Evolutionary conservation across 768 basidiomycete genomes (phyloP).

Genomic region (Suillus occidentalis): DNA sequence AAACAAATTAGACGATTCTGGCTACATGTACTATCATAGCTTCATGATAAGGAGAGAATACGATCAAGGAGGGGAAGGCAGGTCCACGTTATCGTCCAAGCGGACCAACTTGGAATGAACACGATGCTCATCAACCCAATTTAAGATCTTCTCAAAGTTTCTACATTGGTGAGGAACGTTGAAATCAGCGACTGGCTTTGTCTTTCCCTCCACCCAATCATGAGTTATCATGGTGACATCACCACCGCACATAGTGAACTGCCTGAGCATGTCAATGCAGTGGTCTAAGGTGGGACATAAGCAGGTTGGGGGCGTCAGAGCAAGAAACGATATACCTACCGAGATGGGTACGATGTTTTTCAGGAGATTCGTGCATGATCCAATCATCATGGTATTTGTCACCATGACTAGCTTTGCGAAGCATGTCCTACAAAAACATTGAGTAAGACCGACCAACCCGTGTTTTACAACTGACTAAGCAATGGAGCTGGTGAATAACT

Average conservation of each 20-base stretch:
- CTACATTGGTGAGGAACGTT: slow-evolving; percentile 2
- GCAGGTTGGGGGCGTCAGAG: not conserved
- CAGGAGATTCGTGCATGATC: not conserved
- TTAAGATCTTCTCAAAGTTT: not conserved
- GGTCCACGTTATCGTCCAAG: not conserved
- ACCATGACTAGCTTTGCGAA: slow-evolving; percentile 9
- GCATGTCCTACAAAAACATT: slow-evolving; percentile 5
- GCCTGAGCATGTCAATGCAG: slow-evolving; percentile 13
- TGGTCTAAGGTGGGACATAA: not conserved
- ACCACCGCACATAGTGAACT: slow-evolving; percentile 12
- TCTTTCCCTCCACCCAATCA: slow-evolving; percentile 10
- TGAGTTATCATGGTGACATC: slow-evolving; percentile 11
- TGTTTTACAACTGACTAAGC: slow-evolving; percentile 4
- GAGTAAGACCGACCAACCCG: not conserved
- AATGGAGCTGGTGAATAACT: slow-evolving; percentile 13
- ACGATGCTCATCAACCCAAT: not conserved
- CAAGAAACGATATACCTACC: slow-evolving; percentile 3
- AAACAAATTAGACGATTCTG: not conserved
- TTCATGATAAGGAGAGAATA: not conserved
- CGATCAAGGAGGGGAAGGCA: not conserved
- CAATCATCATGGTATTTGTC: slow-evolving; percentile 7
- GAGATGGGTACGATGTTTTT: not conserved
- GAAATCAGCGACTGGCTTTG: not conserved
- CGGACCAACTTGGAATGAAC: not conserved
- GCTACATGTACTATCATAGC: not conserved